Percentiles rank a stretch among this genome's conserved stretches.
Evolutionary conservation across 495 filamentous ascomycete genomes (phyloP).

Genomic region (Barbatosphaeria neglecta): DNA sequence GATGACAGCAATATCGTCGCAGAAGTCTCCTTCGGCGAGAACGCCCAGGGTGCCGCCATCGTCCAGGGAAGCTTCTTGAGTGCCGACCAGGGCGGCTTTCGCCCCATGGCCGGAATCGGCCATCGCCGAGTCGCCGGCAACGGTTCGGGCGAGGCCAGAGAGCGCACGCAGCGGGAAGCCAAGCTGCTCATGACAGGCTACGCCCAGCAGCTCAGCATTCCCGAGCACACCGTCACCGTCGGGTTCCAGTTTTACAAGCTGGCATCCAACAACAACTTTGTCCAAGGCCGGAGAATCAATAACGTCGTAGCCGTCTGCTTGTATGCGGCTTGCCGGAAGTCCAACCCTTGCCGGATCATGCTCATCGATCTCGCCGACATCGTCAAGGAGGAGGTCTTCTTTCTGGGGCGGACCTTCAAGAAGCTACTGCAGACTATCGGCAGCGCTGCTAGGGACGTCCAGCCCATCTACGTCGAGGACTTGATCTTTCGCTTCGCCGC

Average conservation of each 20-base stretch:
- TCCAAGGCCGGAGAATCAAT: slow-evolving; percentile 74
- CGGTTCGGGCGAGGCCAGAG: slow-evolving; percentile 39
- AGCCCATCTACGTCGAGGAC: slow-evolving; percentile 64
- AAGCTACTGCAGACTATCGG: slow-evolving; percentile 58
- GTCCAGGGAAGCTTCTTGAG: slow-evolving; percentile 82
- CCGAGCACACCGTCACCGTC: slow-evolving; percentile 44
- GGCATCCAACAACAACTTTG: slow-evolving; percentile 66
- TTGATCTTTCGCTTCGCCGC: slow-evolving; percentile 81
- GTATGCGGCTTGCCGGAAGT: slow-evolving; percentile 70
- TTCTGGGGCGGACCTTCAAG: slow-evolving; percentile 74
- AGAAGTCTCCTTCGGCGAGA: slow-evolving; percentile 83
- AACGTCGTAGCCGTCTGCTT: slow-evolving; percentile 77
- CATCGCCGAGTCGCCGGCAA: slow-evolving; percentile 26
- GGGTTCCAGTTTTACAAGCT: slow-evolving; percentile 69
- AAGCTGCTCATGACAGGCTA: slow-evolving; percentile 31
- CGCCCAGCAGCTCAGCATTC: slow-evolving; percentile 40
- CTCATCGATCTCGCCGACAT: slow-evolving; percentile 92
- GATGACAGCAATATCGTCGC: slow-evolving; percentile 78
- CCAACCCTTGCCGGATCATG: slow-evolving; percentile 55
- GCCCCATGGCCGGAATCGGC: slow-evolving; percentile 29
- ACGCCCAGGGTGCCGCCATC: slow-evolving; percentile 69
- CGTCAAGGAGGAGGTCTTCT: slow-evolving; percentile 81
- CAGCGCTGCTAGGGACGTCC: slow-evolving; percentile 32
- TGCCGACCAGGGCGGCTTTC: slow-evolving; percentile 55
- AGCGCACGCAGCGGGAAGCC: slow-evolving; percentile 58